These are phyloP conservation scores for Dalbergia cultrata DNA, from an alignment of 306 rosid species.

Conservation along the genomic window DNA sequence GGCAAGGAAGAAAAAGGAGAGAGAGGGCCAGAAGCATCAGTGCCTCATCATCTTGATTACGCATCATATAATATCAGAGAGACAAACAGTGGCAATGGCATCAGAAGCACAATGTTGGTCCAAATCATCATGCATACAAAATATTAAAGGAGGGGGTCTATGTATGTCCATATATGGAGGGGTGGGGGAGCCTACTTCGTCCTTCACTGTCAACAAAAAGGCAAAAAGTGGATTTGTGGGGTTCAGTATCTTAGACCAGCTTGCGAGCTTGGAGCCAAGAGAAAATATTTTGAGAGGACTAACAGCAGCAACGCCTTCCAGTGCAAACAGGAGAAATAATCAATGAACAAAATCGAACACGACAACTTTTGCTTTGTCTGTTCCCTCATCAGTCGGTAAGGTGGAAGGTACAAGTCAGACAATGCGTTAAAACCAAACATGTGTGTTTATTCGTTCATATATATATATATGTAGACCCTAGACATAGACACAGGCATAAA, in stretches of 20 bases:
- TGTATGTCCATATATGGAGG: slow-evolving; percentile 9
- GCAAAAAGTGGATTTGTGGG: slow-evolving; percentile 67
- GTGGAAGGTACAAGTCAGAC: slow-evolving; percentile 3
- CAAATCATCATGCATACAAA: slow-evolving; percentile 44
- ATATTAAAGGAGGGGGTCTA: slow-evolving; percentile 33
- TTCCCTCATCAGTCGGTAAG: slow-evolving; percentile 42
- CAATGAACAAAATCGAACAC: slow-evolving; percentile 36
- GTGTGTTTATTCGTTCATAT: neutral
- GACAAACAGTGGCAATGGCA: slow-evolving; percentile 30
- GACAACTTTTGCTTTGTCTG: slow-evolving; percentile 45
- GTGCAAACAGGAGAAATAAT: slow-evolving; percentile 32
- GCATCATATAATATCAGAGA: neutral
- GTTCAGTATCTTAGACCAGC: slow-evolving; percentile 49
- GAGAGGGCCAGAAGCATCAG: neutral
- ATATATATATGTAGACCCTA: too few species aligned
- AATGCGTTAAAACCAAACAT: neutral
- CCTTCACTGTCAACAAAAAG: slow-evolving; percentile 60
- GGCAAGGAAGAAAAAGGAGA: neutral
- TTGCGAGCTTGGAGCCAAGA: slow-evolving; percentile 40
- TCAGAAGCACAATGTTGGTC: slow-evolving; percentile 40
- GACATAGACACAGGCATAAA: too few species aligned
- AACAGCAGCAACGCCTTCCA: slow-evolving; percentile 33
- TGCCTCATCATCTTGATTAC: slow-evolving; percentile 6
- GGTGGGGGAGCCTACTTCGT: slow-evolving; percentile 28
- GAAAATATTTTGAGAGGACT: slow-evolving; percentile 51